phyloP scores from a whole-genome alignment of 495 filamentous ascomycete genomes.

The Rostrohypoxylon terebratum region DNA sequence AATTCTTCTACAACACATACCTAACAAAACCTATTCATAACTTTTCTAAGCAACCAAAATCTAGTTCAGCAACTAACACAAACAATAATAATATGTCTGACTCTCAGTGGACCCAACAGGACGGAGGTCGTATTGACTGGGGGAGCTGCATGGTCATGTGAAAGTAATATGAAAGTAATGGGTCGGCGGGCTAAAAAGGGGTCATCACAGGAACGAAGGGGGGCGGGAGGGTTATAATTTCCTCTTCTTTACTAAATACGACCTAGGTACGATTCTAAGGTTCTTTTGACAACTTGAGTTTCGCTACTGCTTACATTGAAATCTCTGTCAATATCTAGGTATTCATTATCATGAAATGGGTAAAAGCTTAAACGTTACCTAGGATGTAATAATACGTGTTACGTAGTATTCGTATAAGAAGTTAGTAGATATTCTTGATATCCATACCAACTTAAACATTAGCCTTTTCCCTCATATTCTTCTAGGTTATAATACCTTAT shows the following conservation, averaged over 20 bases:
- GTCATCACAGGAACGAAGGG: neutral
- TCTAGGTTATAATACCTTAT: neutral
- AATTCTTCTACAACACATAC: neutral
- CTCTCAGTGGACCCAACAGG: slow-evolving; percentile 26
- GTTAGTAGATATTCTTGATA: too few relatives aligned
- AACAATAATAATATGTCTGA: slow-evolving; percentile 6
- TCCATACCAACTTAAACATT: too few relatives aligned
- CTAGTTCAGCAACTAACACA: slow-evolving; percentile 2
- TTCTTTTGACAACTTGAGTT: too few relatives aligned
- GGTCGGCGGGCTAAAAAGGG: neutral
- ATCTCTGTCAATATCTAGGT: too few relatives aligned
- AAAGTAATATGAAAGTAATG: slow-evolving; percentile 15
- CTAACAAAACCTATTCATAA: neutral
- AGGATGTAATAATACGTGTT: too few relatives aligned
- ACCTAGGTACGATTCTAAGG: too few relatives aligned
- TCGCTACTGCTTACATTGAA: too few relatives aligned
- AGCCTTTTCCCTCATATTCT: neutral
- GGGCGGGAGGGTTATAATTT: neutral
- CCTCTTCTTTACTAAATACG: too few relatives aligned
- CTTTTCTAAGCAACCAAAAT: neutral
- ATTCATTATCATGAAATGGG: too few relatives aligned
- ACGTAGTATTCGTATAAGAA: too few relatives aligned
- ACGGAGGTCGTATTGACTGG: slow-evolving; percentile 41
- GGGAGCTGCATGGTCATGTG: slow-evolving; percentile 37
- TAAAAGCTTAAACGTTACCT: too few relatives aligned